Conservation (phyloP, 2,329 filamentous ascomycete species). For the Apiospora hydei region DNA sequence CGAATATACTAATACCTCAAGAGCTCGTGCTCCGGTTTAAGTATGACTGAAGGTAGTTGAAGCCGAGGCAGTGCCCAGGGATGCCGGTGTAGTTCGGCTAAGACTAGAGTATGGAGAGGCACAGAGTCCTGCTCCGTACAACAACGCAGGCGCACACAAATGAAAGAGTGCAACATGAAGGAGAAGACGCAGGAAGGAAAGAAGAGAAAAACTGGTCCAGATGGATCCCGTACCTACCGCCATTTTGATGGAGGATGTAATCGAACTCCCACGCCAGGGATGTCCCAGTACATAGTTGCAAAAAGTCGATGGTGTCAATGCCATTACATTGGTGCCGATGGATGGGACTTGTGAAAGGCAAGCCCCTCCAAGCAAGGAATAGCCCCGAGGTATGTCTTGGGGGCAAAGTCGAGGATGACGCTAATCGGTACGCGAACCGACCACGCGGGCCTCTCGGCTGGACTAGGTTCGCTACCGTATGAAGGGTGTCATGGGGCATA, state of each 20-base stretch:
- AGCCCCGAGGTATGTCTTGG: not conserved
- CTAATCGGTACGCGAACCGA: conserved; percentile 17
- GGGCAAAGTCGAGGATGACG: conserved; percentile 4
- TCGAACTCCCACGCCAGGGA: conserved; percentile 8
- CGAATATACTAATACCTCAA: not conserved
- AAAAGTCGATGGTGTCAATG: not conserved
- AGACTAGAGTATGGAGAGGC: not conserved
- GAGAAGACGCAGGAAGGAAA: not conserved
- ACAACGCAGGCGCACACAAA: not conserved
- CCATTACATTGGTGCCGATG: not conserved
- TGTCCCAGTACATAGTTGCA: not conserved
- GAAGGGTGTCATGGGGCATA: not conserved
- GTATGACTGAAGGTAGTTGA: not conserved
- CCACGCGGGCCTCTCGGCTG: conserved; percentile 15
- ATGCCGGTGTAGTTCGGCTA: not conserved
- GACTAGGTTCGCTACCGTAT: conserved; percentile 3
- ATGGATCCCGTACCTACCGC: conserved; percentile 9
- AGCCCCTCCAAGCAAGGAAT: conserved; percentile 20
- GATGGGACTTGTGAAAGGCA: not conserved
- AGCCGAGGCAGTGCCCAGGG: not conserved
- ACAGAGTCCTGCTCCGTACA: not conserved
- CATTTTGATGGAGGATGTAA: not conserved
- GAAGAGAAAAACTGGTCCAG: not conserved
- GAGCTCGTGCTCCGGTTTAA: not conserved
- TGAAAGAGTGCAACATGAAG: not conserved